Evolutionary conservation across 306 rosid species (phyloP).

Genomic region (Dryas octopetala): DNA sequence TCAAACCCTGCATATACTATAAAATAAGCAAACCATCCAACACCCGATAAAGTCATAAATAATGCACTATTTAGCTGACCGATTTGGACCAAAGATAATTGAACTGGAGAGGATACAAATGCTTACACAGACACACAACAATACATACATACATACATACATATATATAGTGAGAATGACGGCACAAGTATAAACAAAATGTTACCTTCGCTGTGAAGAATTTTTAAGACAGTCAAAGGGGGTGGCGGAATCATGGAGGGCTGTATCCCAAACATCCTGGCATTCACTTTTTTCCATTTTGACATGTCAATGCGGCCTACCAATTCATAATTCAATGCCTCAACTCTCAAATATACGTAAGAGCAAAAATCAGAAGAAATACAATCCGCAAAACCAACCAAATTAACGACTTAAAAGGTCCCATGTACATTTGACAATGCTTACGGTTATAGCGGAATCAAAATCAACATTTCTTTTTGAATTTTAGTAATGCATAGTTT

Average conservation of each 20-base stretch:
- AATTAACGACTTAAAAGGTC: too few species aligned
- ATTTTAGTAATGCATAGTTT: neutral
- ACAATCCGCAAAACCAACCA: too few species aligned
- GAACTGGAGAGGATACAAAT: neutral
- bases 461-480: neutral
- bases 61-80: neutral
- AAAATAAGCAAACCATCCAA: conserved; percentile 19
- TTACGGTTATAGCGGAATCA: neutral
- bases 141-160: neutral
- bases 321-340: neutral
- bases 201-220: conserved; percentile 40
- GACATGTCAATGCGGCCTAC: conserved; percentile 29
- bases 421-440: neutral
- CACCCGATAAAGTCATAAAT: neutral
- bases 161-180: neutral
- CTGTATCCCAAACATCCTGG: conserved; percentile 36
- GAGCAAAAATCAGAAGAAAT: too few species aligned
- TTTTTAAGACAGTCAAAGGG: conserved; percentile 32
- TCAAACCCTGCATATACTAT: conserved; percentile 61
- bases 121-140: neutral
- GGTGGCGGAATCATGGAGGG: conserved; percentile 26
- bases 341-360: neutral
- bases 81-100: neutral
- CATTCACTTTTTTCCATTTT: conserved; percentile 41
- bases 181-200: neutral